Conservation (phyloP, 495 filamentous ascomycete species). For the Entonaema liquescens region DNA sequence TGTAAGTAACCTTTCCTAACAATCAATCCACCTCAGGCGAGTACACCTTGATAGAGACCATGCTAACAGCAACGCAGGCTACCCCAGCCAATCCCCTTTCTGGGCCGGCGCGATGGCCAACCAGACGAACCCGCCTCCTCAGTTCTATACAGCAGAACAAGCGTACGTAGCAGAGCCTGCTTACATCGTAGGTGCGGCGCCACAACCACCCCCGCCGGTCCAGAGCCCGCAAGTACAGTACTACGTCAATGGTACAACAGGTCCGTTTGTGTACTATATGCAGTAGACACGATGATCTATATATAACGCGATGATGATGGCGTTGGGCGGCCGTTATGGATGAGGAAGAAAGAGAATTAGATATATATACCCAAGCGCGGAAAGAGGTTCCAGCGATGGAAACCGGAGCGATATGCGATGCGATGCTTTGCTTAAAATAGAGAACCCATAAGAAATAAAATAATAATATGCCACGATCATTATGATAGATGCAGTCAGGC, state of each 20-base stretch:
- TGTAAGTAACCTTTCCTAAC: constrained; percentile 14
- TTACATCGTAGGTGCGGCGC: not conserved
- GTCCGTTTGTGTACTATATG: constrained; percentile 22
- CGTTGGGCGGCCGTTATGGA: not conserved
- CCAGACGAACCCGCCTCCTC: constrained; percentile 18
- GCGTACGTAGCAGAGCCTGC: constrained; percentile 16
- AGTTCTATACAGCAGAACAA: constrained; percentile 19
- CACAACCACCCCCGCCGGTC: not conserved
- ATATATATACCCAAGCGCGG: not conserved
- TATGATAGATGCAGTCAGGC: not conserved
- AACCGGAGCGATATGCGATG: not conserved
- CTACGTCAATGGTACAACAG: constrained; percentile 23
- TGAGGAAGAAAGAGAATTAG: not conserved
- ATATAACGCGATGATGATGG: not conserved
- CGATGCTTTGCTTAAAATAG: not conserved
- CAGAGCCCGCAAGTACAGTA: constrained; percentile 20
- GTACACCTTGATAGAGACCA: not conserved
- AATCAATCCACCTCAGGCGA: not conserved
- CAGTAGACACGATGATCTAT: not conserved
- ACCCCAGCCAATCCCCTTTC: constrained; percentile 30
- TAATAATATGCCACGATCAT: not conserved
- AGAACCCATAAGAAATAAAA: not conserved
- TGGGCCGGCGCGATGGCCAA: constrained; percentile 10
- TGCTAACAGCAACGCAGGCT: constrained; percentile 23
- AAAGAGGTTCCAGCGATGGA: not conserved